Conservation (phyloP, 1,284 basidiomycete genomes). For the Marasmius fiardii region DNA sequence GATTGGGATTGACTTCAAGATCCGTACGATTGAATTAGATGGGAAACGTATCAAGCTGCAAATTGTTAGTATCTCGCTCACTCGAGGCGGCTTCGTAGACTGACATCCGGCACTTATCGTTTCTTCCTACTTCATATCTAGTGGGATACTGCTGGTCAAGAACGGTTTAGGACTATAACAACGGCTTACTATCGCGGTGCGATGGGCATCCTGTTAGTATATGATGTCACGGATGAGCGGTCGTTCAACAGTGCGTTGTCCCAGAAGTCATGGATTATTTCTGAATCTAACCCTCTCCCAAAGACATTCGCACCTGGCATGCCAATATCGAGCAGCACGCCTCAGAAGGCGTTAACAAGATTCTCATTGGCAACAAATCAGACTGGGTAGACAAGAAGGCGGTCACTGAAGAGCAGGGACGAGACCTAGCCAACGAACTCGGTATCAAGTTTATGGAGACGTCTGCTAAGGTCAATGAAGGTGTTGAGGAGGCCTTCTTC, state of each 20-base stretch:
- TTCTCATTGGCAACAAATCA: slow-evolving; percentile 98
- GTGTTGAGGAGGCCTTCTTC: slow-evolving; percentile 99
- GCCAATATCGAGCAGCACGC: slow-evolving; percentile 99
- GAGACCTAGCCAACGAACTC: slow-evolving; percentile 81
- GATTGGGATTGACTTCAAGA: slow-evolving; percentile 97
- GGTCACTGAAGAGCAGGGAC: slow-evolving; percentile 84
- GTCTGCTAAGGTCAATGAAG: slow-evolving; percentile 95
- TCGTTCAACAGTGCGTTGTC: slow-evolving; percentile 88
- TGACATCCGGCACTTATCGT: neutral
- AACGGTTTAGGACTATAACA: slow-evolving; percentile 98
- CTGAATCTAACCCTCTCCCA: neutral
- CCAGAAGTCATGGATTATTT: no score
- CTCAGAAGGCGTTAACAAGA: slow-evolving; percentile 98
- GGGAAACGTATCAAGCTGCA: slow-evolving; percentile 96
- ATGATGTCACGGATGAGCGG: slow-evolving; percentile 97
- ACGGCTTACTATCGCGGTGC: slow-evolving; percentile 99
- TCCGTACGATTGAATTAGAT: slow-evolving; percentile 94
- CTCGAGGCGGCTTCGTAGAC: neutral
- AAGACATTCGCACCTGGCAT: slow-evolving; percentile 99
- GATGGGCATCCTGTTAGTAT: slow-evolving; percentile 98
- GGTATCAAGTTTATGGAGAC: slow-evolving; percentile 98
- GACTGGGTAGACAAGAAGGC: slow-evolving; percentile 98
- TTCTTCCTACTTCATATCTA: no score
- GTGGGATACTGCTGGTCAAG: slow-evolving; percentile 99
- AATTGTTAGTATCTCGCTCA: slow-evolving; percentile 74